A percentile compares a stretch with the other conserved stretches of the same genome.
Evolutionary conservation across 2,329 filamentous ascomycete genomes (phyloP).

Genomic region (Aspergillus latus): DNA sequence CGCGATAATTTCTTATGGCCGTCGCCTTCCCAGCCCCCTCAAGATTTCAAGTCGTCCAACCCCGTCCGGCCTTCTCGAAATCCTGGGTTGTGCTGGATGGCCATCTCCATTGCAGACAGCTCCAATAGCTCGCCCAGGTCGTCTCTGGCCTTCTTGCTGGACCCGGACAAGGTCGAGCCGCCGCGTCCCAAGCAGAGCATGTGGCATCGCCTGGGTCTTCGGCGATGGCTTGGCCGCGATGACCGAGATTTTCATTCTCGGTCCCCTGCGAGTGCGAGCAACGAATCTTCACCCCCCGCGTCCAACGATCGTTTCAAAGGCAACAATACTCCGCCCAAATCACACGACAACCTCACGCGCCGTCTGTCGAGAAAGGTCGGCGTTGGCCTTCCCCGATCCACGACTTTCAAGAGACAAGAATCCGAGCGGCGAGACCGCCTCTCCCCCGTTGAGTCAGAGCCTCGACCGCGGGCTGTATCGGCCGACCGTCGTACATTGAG

Average conservation of each 20-base stretch:
- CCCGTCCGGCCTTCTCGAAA: conserved; percentile 29
- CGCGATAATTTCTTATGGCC: conserved; percentile 39
- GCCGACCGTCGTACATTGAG: conserved; percentile 48
- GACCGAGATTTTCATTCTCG: conserved; percentile 35
- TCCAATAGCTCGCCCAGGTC: conserved; percentile 38
- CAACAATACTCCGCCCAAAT: conserved; percentile 21
- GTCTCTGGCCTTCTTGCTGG: conserved; percentile 33
- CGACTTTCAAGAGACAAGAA: conserved; percentile 79
- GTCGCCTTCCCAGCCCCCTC: conserved; percentile 31
- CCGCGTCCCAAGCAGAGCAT: conserved; percentile 44
- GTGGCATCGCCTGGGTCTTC: conserved; percentile 46
- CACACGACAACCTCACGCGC: conserved; percentile 35
- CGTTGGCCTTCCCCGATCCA: conserved; percentile 71
- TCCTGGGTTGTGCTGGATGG: conserved; percentile 39
- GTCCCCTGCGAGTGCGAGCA: conserved; percentile 21
- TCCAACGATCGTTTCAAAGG: conserved; percentile 16
- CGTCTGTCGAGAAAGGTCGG: conserved; percentile 57
- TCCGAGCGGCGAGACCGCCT: conserved; percentile 76
- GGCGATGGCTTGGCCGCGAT: conserved; percentile 45
- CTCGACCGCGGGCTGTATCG: conserved; percentile 65
- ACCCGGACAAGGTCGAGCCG: conserved; percentile 33
- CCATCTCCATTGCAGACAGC: conserved; percentile 43
- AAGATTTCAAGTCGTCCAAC: conserved; percentile 36
- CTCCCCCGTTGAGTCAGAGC: conserved; percentile 62
- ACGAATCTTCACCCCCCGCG: conserved; percentile 16